Evolutionary conservation across 2,329 filamentous ascomycete genomes (phyloP).

Genomic region (Paecilomyces dactylethromorphus): DNA sequence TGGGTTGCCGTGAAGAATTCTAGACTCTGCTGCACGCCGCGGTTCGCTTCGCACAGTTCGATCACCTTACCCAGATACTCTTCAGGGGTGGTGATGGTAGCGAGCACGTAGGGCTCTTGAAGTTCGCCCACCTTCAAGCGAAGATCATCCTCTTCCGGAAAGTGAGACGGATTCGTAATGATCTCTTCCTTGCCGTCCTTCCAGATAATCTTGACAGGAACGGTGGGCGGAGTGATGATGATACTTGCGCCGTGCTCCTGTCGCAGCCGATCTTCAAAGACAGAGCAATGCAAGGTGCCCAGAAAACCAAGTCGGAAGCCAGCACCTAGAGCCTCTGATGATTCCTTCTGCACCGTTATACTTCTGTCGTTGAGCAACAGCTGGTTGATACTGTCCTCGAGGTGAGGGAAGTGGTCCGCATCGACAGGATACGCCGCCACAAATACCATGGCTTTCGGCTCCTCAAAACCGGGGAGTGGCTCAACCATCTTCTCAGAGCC

Average conservation of each 20-base stretch:
- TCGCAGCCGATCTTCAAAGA: slow-evolving; percentile 90
- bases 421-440: slow-evolving; percentile 94
- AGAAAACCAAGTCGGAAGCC: slow-evolving; percentile 93
- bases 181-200: slow-evolving; percentile 69
- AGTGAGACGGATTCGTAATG: slow-evolving; percentile 79
- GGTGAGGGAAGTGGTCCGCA: slow-evolving; percentile 73
- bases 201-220: slow-evolving; percentile 82
- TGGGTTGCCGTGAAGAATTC: slow-evolving; percentile 89
- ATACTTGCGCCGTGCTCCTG: slow-evolving; percentile 93
- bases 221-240: slow-evolving; percentile 93
- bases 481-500: slow-evolving; percentile 70
- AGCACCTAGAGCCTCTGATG: slow-evolving; percentile 84
- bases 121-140: slow-evolving; percentile 54
- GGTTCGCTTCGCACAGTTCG: slow-evolving; percentile 84
- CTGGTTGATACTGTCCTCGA: slow-evolving; percentile 92
- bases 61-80: slow-evolving; percentile 93
- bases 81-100: slow-evolving; percentile 84
- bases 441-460: slow-evolving; percentile 98
- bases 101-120: slow-evolving; percentile 68
- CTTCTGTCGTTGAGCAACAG: slow-evolving; percentile 91
- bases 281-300: slow-evolving; percentile 96
- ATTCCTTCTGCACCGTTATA: slow-evolving; percentile 89
- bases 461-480: slow-evolving; percentile 85
- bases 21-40: slow-evolving; percentile 78
- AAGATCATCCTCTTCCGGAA: slow-evolving; percentile 64